These are phyloP conservation scores for Podila clonocystis DNA, from an alignment of 192 early-diverging fungal genomes.

Conservation along the genomic window DNA sequence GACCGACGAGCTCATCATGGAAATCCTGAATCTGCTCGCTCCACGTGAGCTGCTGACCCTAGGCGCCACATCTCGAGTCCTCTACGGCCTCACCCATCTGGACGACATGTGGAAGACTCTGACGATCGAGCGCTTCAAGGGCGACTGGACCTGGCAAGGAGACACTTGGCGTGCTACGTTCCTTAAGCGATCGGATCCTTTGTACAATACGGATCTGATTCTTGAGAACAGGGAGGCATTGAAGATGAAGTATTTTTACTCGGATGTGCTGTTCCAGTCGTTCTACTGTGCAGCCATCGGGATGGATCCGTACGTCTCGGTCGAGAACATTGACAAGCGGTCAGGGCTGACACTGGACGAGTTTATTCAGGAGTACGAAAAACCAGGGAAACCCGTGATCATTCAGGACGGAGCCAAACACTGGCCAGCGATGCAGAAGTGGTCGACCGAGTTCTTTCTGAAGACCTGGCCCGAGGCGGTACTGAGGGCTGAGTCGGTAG, in stretches of 20 bases:
- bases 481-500: conserved; percentile 71
- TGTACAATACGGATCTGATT: conserved; percentile 21
- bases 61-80: conserved; percentile 54
- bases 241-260: conserved; percentile 61
- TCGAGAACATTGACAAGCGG: conserved; percentile 61
- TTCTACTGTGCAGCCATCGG: conserved; percentile 61
- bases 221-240: conserved; percentile 42
- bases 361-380: conserved; percentile 61
- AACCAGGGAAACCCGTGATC: conserved; percentile 67
- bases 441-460: conserved; percentile 63
- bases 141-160: conserved; percentile 58
- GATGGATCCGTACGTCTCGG: conserved; percentile 50
- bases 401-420: conserved; percentile 69
- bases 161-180: conserved; percentile 69
- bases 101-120: conserved; percentile 73
- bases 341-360: conserved; percentile 52
- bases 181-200: conserved; percentile 32
- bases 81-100: conserved; percentile 60
- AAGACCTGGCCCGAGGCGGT: conserved; percentile 53
- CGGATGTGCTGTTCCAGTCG: conserved; percentile 70
- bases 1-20: conserved; percentile 64
- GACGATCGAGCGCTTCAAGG: conserved; percentile 59
- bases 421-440: conserved; percentile 68
- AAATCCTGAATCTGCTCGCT: conserved; percentile 52
- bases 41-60: conserved; percentile 53